phyloP scores from a whole-genome alignment of 495 filamentous ascomycete genomes.

The Penicillium soppii region DNA sequence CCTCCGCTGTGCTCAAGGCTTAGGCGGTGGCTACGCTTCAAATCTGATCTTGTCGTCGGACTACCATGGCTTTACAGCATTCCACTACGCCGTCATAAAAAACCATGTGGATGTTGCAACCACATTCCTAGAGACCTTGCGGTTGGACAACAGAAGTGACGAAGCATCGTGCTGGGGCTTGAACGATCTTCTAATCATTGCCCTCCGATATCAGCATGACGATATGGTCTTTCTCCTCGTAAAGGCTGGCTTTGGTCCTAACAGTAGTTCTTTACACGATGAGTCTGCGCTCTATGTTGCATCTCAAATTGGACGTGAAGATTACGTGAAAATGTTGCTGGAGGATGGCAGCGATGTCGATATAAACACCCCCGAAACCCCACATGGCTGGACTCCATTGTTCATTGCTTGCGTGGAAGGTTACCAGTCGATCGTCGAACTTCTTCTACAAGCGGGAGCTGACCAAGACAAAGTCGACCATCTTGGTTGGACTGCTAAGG shows the following conservation, averaged over 20 bases:
- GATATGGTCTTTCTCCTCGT: slow-evolving; percentile 11
- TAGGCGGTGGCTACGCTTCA: background rate
- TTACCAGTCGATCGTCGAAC: slow-evolving; percentile 49
- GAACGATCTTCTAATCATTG: slow-evolving; percentile 1
- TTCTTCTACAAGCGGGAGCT: slow-evolving; percentile 62
- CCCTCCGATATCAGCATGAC: slow-evolving; percentile 8
- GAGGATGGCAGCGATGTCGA: background rate
- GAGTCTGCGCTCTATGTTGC: slow-evolving; percentile 14
- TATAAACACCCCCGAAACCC: slow-evolving; percentile 53
- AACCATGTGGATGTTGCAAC: slow-evolving; percentile 3
- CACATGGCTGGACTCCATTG: slow-evolving; percentile 75
- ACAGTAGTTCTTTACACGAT: background rate
- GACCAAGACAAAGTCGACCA: slow-evolving; percentile 29
- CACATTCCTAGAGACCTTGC: background rate
- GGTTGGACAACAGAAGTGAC: background rate
- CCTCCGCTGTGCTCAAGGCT: background rate
- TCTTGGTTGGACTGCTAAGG: slow-evolving; percentile 23
- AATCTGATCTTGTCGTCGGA: slow-evolving; percentile 3
- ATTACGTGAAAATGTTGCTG: background rate
- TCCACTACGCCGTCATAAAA: slow-evolving; percentile 12
- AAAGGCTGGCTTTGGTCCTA: background rate
- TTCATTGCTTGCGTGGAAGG: slow-evolving; percentile 77
- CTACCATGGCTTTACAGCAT: slow-evolving; percentile 5
- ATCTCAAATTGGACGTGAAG: background rate
- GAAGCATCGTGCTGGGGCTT: background rate